These are phyloP conservation scores for Hypomontagnella monticulosa DNA, from an alignment of 495 filamentous ascomycete genomes.

Conservation along the genomic window DNA sequence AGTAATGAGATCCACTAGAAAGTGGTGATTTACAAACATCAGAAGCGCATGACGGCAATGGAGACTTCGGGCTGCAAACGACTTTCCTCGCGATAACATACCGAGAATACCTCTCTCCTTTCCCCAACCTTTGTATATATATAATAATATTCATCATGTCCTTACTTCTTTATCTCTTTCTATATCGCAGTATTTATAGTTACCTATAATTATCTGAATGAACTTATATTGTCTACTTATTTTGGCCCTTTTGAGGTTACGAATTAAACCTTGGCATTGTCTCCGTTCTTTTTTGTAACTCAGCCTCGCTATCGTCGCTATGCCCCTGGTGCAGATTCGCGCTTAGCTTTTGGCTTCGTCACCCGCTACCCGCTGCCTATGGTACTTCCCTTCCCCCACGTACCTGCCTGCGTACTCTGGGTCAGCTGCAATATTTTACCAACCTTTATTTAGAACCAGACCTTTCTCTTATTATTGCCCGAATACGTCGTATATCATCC, in stretches of 20 bases:
- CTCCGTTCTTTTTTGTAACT: slow-evolving; percentile 28
- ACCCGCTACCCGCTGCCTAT: background rate
- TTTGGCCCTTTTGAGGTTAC: slow-evolving; percentile 5
- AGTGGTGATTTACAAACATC: slow-evolving; percentile 14
- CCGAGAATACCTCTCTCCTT: background rate
- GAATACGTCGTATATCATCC: slow-evolving; percentile 4
- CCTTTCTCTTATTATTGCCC: slow-evolving; percentile 2
- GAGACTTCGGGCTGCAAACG: slow-evolving; percentile 8
- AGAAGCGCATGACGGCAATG: slow-evolving; percentile 36
- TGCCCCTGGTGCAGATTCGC: slow-evolving; percentile 11
- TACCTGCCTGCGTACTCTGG: background rate
- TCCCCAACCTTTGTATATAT: slow-evolving; percentile 6
- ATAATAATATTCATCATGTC: background rate
- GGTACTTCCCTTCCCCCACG: background rate
- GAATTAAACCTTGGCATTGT: slow-evolving; percentile 20
- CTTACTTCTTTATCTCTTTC: background rate
- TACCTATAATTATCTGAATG: background rate
- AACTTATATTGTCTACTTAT: background rate
- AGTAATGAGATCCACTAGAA: background rate
- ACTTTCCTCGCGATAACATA: slow-evolving; percentile 10
- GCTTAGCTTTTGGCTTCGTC: slow-evolving; percentile 30
- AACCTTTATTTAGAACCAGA: slow-evolving; percentile 16
- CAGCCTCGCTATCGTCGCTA: slow-evolving; percentile 31
- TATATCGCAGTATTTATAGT: background rate
- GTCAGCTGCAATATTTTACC: slow-evolving; percentile 28